Evolutionary conservation across 352 stramenopile genomes (phyloP).

Genomic region (Sclerospora graminicola): DNA sequence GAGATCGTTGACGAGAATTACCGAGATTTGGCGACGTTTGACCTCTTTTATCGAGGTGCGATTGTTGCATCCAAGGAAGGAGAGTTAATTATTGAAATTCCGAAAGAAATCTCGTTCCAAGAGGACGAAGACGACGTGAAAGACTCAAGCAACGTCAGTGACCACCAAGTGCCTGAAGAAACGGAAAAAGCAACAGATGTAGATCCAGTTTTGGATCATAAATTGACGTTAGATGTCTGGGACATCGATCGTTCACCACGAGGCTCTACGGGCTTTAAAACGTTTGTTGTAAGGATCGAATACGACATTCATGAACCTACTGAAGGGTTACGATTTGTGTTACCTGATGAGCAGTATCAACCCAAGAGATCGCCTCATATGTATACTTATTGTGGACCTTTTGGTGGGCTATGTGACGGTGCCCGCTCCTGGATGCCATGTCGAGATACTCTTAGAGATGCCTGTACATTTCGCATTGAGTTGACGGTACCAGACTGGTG

Average conservation of each 20-base stretch:
- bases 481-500: slow-evolving; percentile 75
- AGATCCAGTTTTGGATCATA: slow-evolving; percentile 16
- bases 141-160: slow-evolving; percentile 21
- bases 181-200: slow-evolving; percentile 29
- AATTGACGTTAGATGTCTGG: slow-evolving; percentile 50
- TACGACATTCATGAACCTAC: slow-evolving; percentile 68
- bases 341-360: slow-evolving; percentile 55
- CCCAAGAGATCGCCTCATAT: slow-evolving; percentile 71
- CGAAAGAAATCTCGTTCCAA: slow-evolving; percentile 41
- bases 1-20: slow-evolving; percentile 76
- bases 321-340: slow-evolving; percentile 57
- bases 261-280: slow-evolving; percentile 61
- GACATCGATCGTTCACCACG: slow-evolving; percentile 55
- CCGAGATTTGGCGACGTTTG: slow-evolving; percentile 66
- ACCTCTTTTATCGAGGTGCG: slow-evolving; percentile 76
- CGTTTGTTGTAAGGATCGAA: slow-evolving; percentile 59
- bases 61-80: slow-evolving; percentile 80
- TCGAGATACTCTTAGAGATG: slow-evolving; percentile 59
- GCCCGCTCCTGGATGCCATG: slow-evolving; percentile 82
- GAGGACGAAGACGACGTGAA: slow-evolving; percentile 39
- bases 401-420: slow-evolving; percentile 71
- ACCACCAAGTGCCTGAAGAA: slow-evolving; percentile 11
- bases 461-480: slow-evolving; percentile 63
- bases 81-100: slow-evolving; percentile 71
- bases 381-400: slow-evolving; percentile 81